Evolutionary conservation across 1,139 yeast genomes (phyloP).

Genomic region (Lodderomyces theae): DNA sequence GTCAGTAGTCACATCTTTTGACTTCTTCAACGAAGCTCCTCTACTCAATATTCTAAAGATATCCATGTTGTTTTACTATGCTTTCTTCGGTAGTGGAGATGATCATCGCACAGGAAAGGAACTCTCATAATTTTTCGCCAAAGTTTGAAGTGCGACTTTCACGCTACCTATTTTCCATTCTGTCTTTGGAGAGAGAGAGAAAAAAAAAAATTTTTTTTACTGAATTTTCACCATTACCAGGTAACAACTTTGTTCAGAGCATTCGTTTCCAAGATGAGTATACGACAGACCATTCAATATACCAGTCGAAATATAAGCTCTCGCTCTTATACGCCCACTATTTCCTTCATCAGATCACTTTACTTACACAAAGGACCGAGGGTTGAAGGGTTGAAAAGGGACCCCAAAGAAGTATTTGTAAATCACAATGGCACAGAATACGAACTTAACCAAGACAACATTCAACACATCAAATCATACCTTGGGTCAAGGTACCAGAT

Average conservation of each 20-base stretch:
- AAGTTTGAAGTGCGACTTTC: too few species aligned
- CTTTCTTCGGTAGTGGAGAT: too few species aligned
- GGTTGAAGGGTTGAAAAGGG: slow-evolving; percentile 72
- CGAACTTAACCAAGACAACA: slow-evolving; percentile 49
- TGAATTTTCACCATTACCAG: neutral
- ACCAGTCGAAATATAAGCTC: neutral
- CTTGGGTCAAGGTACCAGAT: slow-evolving; percentile 42
- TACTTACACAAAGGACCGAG: slow-evolving; percentile 57
- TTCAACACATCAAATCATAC: slow-evolving; percentile 47
- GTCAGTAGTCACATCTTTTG: slow-evolving; percentile 43
- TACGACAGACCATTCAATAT: slow-evolving; percentile 16
- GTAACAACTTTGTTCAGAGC: neutral
- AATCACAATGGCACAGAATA: slow-evolving; percentile 60
- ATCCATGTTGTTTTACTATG: slow-evolving; percentile 55
- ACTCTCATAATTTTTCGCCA: too few species aligned
- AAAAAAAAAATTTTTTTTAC: too few species aligned
- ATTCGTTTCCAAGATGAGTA: slow-evolving; percentile 12
- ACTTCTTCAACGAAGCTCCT: slow-evolving; percentile 75
- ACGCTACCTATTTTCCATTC: neutral
- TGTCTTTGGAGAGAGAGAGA: neutral
- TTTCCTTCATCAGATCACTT: slow-evolving; percentile 17
- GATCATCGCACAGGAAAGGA: slow-evolving; percentile 3
- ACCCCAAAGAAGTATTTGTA: slow-evolving; percentile 63
- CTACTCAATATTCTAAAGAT: slow-evolving; percentile 79
- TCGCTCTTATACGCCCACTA: neutral